Evolutionary conservation across 805 yeast genomes (phyloP), one percentile per base, ranked within the genome.

Genomic region (Cyberlindnera saturnus): DNA sequence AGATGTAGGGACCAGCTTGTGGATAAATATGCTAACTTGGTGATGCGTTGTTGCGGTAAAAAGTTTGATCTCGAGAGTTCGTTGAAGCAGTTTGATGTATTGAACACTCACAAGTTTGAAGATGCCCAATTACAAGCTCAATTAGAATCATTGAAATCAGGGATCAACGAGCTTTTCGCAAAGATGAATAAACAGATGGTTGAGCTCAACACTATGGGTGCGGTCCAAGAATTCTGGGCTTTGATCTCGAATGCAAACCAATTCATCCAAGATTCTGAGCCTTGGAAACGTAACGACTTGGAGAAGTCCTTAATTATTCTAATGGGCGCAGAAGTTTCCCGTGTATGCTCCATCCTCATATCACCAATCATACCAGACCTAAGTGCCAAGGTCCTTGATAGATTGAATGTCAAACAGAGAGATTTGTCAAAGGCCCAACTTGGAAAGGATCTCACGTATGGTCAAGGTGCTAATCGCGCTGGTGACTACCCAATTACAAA

Each of bases 21-120:
- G 44, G 87, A 88, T 46, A 90, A 90, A 60, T 82, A 82, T 65
- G 89, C 93, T 37, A 93, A 91, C 56, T 68, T 90, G 39, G 70
- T 84, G 17, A 75, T 82, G 48, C 70, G 99, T 46, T 75, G 81
- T 31, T 80, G 95, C 42, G 86, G 90, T 1, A 69, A 73, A 30
- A 79, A 81, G 44, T 91, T 91, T 55, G 63, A 73, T 55, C 68
- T 86, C 15, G 56, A 56, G 11, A 59, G 77, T 29, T 75, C 86
- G 63, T 44, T 57, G 36, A 17, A n/a, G 1, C 44, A 45, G 10
- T 38, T 44, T 20, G 49, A 44, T 1, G 7, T 36, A 1, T 17
- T 44, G 5, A 39, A 40, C 9, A 16, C 29, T 6, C 38, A 31
- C 14, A 36, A 33, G 7, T 46, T 56, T 18, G 43, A 42, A 8